phyloP scores from a whole-genome alignment of 2,329 filamentous ascomycete genomes.

The Curvularia lunata region DNA sequence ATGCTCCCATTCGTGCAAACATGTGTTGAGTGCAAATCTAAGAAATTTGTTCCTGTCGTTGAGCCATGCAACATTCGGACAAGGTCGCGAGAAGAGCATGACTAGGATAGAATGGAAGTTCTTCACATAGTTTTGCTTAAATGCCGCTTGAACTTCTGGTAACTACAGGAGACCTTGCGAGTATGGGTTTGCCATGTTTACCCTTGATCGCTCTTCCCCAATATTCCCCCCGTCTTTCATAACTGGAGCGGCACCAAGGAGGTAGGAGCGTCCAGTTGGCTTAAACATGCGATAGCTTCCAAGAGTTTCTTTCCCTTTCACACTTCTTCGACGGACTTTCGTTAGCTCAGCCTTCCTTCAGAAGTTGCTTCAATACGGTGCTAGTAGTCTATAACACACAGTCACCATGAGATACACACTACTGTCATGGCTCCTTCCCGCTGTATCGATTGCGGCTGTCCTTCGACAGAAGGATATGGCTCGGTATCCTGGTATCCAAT shows the following conservation, averaged over 20 bases:
- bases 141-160: background rate
- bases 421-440: slow-evolving; percentile 20
- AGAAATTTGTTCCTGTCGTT: too few relatives aligned
- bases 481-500: slow-evolving; percentile 35
- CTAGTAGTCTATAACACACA: background rate
- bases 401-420: slow-evolving; percentile 28
- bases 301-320: background rate
- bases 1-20: background rate
- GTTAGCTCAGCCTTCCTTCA: background rate
- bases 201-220: background rate
- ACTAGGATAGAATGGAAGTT: too few relatives aligned
- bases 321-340: background rate
- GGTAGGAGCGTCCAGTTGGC: background rate
- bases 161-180: background rate
- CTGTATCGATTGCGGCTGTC: slow-evolving; percentile 12
- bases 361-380: background rate
- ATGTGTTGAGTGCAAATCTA: background rate
- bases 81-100: too few relatives aligned
- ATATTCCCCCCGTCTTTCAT: background rate
- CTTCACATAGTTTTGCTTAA: background rate
- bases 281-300: background rate
- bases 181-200: background rate
- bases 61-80: too few relatives aligned
- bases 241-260: background rate
- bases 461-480: slow-evolving; percentile 4